A percentile compares a stretch with the other conserved stretches of the same genome.
These are phyloP conservation scores for Linanthus parryae DNA, from an alignment of 148 eudicot genomes.

Conservation along the genomic window DNA sequence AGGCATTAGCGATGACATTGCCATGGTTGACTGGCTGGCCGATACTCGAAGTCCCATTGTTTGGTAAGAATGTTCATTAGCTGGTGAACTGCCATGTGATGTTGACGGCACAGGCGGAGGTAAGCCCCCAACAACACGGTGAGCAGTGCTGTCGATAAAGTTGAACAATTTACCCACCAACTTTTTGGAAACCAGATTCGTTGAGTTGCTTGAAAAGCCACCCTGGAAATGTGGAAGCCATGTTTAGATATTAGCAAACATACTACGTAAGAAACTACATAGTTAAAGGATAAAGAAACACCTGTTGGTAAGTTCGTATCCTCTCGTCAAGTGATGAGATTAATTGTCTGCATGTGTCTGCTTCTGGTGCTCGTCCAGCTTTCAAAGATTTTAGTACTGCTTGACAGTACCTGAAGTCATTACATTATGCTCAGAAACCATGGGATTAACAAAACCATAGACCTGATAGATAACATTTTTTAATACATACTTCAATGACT, in stretches of 20 bases:
- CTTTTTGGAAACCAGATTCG: constrained; percentile 69
- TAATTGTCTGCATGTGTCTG: constrained; percentile 54
- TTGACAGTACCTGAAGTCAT: constrained; percentile 70
- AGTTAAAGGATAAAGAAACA: constrained; percentile 13
- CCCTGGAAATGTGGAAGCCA: constrained; percentile 40
- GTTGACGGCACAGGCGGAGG: constrained; percentile 65
- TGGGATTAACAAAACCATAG: constrained; percentile 2
- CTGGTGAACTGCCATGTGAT: constrained; percentile 32
- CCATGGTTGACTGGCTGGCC: constrained; percentile 80
- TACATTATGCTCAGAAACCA: constrained; percentile 18
- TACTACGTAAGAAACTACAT: not conserved
- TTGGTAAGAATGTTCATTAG: constrained; percentile 41
- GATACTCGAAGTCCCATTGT: constrained; percentile 46
- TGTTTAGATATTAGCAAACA: constrained; percentile 3
- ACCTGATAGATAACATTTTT: constrained; percentile 1
- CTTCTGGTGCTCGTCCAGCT: constrained; percentile 72
- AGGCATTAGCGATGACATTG: constrained; percentile 75
- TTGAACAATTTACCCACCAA: constrained; percentile 65
- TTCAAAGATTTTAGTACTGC: constrained; percentile 54
- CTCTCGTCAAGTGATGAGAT: constrained; percentile 82
- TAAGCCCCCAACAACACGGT: constrained; percentile 82
- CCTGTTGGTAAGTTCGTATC: constrained; percentile 74
- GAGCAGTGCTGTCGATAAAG: constrained; percentile 78
- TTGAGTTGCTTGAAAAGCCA: constrained; percentile 63
- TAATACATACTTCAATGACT: constrained; percentile 66